These are phyloP conservation scores for Amaranthus tricolor DNA, from an alignment of 179 eudicot genomes.

Conservation along the genomic window DNA sequence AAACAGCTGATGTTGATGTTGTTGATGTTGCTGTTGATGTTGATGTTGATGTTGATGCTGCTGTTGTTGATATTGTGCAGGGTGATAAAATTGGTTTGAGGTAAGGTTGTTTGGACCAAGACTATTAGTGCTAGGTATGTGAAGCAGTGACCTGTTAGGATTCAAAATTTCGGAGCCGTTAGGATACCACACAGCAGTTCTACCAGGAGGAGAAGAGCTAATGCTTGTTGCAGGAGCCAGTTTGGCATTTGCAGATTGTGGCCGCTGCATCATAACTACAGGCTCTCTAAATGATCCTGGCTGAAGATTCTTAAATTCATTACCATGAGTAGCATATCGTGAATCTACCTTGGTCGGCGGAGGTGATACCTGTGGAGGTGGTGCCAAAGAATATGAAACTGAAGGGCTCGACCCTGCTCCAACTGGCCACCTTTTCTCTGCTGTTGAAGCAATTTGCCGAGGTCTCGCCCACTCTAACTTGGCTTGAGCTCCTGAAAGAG, in stretches of 20 bases:
- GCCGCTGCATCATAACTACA: conserved; percentile 76
- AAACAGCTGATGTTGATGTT: conserved; percentile 36
- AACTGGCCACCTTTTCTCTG: conserved; percentile 59
- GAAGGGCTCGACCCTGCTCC: conserved; percentile 54
- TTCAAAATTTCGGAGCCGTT: conserved; percentile 38
- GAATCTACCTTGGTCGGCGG: conserved; percentile 53
- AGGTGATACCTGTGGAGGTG: conserved; percentile 54
- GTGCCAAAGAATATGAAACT: conserved; percentile 48
- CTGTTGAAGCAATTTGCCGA: conserved; percentile 36
- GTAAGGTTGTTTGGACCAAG: conserved; percentile 37
- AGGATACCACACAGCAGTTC: conserved; percentile 51
- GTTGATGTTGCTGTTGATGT: conserved; percentile 14
- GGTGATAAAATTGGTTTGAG: conserved; percentile 51
- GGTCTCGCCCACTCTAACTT: conserved; percentile 62
- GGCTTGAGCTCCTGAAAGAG: conserved; percentile 44
- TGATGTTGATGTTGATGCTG: conserved; percentile 37
- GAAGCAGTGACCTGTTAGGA: conserved; percentile 44
- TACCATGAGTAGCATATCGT: conserved; percentile 35
- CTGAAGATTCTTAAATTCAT: conserved; percentile 61
- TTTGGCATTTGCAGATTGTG: conserved; percentile 58
- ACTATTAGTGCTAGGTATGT: conserved; percentile 50
- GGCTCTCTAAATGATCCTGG: conserved; percentile 69
- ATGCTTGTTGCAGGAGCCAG: conserved; percentile 43
- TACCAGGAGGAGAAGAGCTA: conserved; percentile 57
- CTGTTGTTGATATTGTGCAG: conserved; percentile 36